Conservation (phyloP, 2,329 filamentous ascomycete genomes). For the Trichoderma lentiforme region DNA sequence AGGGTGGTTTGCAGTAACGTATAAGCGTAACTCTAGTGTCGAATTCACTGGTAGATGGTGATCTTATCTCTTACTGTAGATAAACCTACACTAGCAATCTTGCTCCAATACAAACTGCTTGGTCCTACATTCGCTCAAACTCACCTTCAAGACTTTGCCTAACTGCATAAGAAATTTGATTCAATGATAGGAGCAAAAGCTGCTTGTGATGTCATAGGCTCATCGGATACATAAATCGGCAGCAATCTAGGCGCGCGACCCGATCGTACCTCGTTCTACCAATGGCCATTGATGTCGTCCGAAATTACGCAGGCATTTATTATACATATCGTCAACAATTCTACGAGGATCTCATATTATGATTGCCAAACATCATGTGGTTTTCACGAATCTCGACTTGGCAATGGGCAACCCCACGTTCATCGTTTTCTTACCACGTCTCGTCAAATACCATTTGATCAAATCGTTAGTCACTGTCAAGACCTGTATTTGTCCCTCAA, state of each 20-base stretch:
- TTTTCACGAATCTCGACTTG: neutral
- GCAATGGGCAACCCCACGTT: neutral
- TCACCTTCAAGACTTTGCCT: no score
- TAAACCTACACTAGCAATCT: neutral
- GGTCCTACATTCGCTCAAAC: neutral
- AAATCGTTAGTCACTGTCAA: neutral
- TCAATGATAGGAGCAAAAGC: no score
- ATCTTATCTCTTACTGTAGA: neutral
- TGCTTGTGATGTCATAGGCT: neutral
- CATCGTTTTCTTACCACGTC: neutral
- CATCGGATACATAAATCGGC: neutral
- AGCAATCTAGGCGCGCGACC: no score
- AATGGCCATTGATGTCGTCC: neutral
- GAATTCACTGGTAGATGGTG: neutral
- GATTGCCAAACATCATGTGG: neutral
- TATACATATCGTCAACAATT: neutral
- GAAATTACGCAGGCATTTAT: neutral
- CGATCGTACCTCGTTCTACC: neutral
- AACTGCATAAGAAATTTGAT: no score
- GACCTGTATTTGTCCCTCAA: neutral
- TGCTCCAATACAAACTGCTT: neutral
- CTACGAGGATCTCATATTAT: neutral
- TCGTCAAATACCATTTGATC: neutral
- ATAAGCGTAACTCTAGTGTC: neutral
- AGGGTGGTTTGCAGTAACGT: conserved; percentile 40